Evolutionary conservation across 805 yeast genomes (phyloP), one percentile per base, ranked within the genome.

Genomic region (Candida nitratophila): DNA sequence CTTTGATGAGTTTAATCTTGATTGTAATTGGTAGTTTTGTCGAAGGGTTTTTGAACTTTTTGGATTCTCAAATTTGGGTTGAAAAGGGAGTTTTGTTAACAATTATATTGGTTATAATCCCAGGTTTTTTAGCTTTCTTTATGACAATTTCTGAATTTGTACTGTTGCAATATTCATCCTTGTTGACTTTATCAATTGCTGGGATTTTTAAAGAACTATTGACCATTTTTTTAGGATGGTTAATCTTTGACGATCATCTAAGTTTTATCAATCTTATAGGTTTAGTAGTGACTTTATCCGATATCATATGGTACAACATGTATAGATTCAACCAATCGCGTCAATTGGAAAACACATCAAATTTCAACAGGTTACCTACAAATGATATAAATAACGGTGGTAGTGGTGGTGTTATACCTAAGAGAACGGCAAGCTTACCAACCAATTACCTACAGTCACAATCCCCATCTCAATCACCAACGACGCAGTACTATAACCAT

Each of bases 161-260:
- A 45, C 77, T 93, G 8, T 71, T 93, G 42, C 83, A 85, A 44
- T 77, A 82, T 37, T 86, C 96, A 0, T 85, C 87, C 44, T 88
- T 93, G 14, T 71, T 90, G 38, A 90, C 99, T 0, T 65, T 93
- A 27, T 82, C 95, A 6, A 78, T 93, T 37, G 95, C 95, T 0
- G 99, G 99, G 1, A 86, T 93, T 16, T 86, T 91, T 60, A 93
- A 93, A 59, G 99, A 93, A 61, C 70, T 93, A 15, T 68, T 90
- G 39, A 93, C 99, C 0, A 88, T 93, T 33, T 54, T 76, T 29
- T 72, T 83, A 1, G 68, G 81, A 4, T 79, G 91, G 45, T 49
- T 87, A 5, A 70, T 90, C 2, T 86, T 88, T 61, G 83, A 83
- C 35, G 99, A 93, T 61, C 61, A 63, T 33, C 69, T 93, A 41